Evolutionary conservation across 805 yeast species (phyloP).

Genomic region (Kodamaea leandrae): DNA sequence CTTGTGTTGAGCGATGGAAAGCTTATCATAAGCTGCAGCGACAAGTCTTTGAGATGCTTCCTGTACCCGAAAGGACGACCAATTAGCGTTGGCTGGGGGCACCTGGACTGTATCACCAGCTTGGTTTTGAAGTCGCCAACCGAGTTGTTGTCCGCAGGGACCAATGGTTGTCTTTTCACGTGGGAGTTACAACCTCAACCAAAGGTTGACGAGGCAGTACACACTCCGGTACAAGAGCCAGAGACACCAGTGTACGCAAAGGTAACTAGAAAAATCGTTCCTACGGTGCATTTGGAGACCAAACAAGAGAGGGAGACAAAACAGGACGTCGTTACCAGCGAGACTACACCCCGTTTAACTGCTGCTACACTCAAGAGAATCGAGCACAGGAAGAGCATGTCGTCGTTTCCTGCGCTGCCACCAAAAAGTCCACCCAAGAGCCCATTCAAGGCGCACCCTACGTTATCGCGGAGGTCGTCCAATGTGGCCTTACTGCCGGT

Average conservation of each 20-base stretch:
- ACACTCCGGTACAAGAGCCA: neutral
- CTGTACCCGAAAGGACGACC: conserved; percentile 45
- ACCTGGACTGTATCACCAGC: conserved; percentile 39
- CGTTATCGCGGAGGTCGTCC: neutral
- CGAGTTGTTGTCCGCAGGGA: conserved; percentile 43
- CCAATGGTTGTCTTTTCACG: conserved; percentile 53
- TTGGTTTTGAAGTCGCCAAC: conserved; percentile 5
- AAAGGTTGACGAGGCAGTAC: neutral
- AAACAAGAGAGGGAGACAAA: neutral
- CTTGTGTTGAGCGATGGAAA: conserved; percentile 31
- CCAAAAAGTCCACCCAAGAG: conserved; percentile 4
- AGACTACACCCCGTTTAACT: conserved; percentile 23
- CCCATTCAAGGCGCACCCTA: conserved; percentile 7
- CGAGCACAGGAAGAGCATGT: conserved; percentile 23
- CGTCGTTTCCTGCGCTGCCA: conserved; percentile 8
- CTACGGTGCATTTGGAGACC: conserved; percentile 10
- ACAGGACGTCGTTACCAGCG: neutral
- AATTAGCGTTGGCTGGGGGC: conserved; percentile 55
- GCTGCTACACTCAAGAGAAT: conserved; percentile 34
- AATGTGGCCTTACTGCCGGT: neutral
- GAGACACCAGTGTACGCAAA: conserved; percentile 22
- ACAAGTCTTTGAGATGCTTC: conserved; percentile 55
- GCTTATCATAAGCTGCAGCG: conserved; percentile 48
- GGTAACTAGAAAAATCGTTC: conserved; percentile 34
- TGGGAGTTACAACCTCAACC: conserved; percentile 35